Base-by-base conservation (phyloP, 495 filamentous ascomycete species). In the Aspergillus nanangensis region DNA sequence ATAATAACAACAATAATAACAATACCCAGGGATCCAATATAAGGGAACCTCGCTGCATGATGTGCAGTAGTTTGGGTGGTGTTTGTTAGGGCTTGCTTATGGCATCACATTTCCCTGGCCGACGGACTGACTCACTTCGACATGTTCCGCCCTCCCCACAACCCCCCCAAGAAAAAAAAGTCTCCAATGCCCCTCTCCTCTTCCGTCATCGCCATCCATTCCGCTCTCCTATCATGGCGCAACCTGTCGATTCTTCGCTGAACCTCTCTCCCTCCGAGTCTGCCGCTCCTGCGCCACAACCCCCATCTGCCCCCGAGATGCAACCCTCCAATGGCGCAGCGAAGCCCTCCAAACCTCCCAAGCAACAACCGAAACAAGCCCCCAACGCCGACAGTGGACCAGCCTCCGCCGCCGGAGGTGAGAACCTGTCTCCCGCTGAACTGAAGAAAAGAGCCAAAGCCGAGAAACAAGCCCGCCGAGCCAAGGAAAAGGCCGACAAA, bases 381-480 rank as follows among this genome's bases (percentile, higher is more conserved):
- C n/a, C n/a, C n/a, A 67, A 69, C 43, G 52, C 55, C 45, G 55
- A 38, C 24, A 21, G 62, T 25, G 22, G 54, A n/a, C 35, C 53
- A 8, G 23, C 46, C 25, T 33, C 45, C 15, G 51, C 48, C 15
- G 48, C 41, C 7, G 55, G 47, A 20, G 56, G 41, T 17, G 63
- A 70, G 44, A 73, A 88, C 45, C 71, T 80, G 41, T 80, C 81
- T 1, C 71, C 74, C 9, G 83, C 81, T 5, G 84, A 90, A 57
- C 55, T 88, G 56, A 93, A 92, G 58, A 86, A 85, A 41, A 76
- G 79, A 62, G 79, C 81, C 40, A 89, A 92, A 60, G 87, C 81
- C 9, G 87, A 93, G 53, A 91, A 90, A 60, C 78, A 79, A 39
- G 86, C 85, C 23, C 75, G 83, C 46, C 77, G 90, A 57, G 86